Conservation (phyloP, 2,329 filamentous ascomycete species). For the Plenodomus biglobosus region DNA sequence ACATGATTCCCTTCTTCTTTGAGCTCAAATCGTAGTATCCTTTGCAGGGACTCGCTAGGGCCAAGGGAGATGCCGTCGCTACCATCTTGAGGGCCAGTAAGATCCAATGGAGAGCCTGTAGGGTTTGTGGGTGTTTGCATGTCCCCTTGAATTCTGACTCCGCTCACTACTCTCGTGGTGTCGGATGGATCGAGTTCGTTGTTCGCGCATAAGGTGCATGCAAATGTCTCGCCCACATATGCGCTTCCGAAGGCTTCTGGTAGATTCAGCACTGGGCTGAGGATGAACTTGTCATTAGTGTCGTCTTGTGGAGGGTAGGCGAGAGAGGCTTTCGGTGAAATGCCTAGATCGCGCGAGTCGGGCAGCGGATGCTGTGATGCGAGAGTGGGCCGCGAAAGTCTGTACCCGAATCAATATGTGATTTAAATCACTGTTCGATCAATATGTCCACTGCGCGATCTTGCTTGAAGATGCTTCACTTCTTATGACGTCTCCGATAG, state of each 20-base stretch:
- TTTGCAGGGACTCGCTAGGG: conserved; percentile 71
- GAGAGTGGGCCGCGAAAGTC: conserved; percentile 79
- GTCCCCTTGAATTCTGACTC: conserved; percentile 82
- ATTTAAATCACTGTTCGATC: background rate
- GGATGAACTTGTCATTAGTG: conserved; percentile 56
- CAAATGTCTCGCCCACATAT: conserved; percentile 93
- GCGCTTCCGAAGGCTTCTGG: conserved; percentile 90
- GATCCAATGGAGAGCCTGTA: conserved; percentile 60
- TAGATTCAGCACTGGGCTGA: conserved; percentile 70
- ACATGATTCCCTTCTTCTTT: conserved; percentile 95
- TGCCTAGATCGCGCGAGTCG: conserved; percentile 53
- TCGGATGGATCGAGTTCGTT: conserved; percentile 64
- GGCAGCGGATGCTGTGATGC: conserved; percentile 69
- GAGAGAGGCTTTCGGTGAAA: conserved; percentile 62
- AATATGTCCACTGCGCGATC: background rate
- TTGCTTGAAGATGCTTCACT: background rate
- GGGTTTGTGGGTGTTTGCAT: conserved; percentile 89
- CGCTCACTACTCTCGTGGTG: conserved; percentile 60
- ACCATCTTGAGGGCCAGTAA: conserved; percentile 50
- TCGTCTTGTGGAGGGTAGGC: conserved; percentile 63
- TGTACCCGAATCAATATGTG: conserved; percentile 38
- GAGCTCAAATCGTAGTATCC: conserved; percentile 80
- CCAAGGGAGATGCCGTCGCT: conserved; percentile 46
- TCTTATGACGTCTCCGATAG: background rate
- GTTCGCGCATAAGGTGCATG: conserved; percentile 94